Conservation (phyloP, 1,139 yeast genomes). For the Candida sp. region DNA sequence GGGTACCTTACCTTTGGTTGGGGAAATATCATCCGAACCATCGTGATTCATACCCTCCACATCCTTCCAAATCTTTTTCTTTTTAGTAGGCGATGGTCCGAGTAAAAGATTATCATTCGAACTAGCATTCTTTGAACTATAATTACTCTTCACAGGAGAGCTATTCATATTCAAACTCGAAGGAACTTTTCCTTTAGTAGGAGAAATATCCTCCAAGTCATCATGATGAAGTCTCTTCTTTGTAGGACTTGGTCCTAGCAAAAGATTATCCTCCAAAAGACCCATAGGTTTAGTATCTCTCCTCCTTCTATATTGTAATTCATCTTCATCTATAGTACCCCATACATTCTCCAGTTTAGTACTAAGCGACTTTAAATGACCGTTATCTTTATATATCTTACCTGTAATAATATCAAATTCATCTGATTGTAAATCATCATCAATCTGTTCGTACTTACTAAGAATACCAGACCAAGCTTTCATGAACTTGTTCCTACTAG, state of each 20-base stretch:
- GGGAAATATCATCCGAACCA: conserved; percentile 7
- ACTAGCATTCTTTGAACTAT: not conserved
- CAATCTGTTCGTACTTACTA: conserved; percentile 47
- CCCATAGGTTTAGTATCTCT: conserved; percentile 13
- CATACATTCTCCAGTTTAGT: conserved; percentile 13
- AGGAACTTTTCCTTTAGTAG: conserved; percentile 11
- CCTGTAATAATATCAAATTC: conserved; percentile 64
- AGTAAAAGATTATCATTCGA: conserved; percentile 22
- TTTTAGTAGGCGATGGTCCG: conserved; percentile 30
- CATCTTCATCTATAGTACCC: conserved; percentile 18
- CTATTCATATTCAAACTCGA: not conserved
- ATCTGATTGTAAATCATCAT: conserved; percentile 56
- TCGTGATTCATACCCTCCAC: not conserved
- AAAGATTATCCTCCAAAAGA: conserved; percentile 19
- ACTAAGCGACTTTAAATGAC: conserved; percentile 51
- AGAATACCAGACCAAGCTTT: conserved; percentile 55
- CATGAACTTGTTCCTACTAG: conserved; percentile 29
- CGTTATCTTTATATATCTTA: conserved; percentile 55
- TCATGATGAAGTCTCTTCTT: conserved; percentile 9
- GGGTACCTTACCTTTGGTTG: conserved; percentile 9
- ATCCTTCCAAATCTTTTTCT: not conserved
- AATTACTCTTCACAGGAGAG: too few species aligned
- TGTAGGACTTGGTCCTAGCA: conserved; percentile 31
- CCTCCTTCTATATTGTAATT: conserved; percentile 10
- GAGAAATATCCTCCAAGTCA: conserved; percentile 7